A percentile compares a stretch with the other conserved stretches of the same genome.
Conservation (phyloP, 176 grass and related monocot species). For the Aegilops longissima region DNA sequence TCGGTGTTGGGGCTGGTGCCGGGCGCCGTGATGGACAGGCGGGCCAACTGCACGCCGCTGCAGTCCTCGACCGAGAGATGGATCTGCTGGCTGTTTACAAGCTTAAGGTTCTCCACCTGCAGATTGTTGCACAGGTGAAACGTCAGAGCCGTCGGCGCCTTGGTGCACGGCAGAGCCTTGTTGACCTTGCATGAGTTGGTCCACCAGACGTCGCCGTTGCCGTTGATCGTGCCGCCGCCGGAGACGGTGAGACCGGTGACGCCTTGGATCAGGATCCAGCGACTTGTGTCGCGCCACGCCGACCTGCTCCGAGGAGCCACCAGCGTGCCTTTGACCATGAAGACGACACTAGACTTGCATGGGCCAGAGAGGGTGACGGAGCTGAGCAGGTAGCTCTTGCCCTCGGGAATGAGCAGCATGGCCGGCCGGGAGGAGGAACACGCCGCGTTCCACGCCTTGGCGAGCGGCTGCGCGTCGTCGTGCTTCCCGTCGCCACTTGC, state of each 20-base stretch:
- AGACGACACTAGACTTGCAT: conserved; percentile 46
- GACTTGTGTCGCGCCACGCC: conserved; percentile 32
- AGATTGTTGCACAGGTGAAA: conserved; percentile 49
- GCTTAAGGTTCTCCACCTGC: conserved; percentile 9
- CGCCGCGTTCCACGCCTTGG: conserved; percentile 44
- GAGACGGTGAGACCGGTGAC: conserved; percentile 31
- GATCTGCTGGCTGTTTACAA: conserved; percentile 37
- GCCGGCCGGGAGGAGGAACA: conserved; percentile 55
- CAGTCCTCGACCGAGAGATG: conserved; percentile 27
- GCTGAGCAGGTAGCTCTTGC: conserved; percentile 53
- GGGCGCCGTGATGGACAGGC: conserved; percentile 14
- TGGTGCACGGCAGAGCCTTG: not conserved
- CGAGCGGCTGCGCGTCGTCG: conserved; percentile 58
- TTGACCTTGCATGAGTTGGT: conserved; percentile 50
- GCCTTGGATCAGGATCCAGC: conserved; percentile 46
- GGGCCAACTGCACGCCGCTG: not conserved
- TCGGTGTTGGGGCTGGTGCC: conserved; percentile 29
- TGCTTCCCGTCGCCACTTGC: conserved; percentile 46
- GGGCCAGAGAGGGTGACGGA: conserved; percentile 50
- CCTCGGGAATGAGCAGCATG: conserved; percentile 45
- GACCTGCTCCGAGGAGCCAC: conserved; percentile 50
- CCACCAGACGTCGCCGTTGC: conserved; percentile 73
- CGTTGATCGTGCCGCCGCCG: conserved; percentile 56
- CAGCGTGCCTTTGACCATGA: conserved; percentile 52
- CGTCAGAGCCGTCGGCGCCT: conserved; percentile 26